These are phyloP conservation scores for Phanerochaete carnosa DNA, from an alignment of 768 basidiomycete genomes.

Conservation along the genomic window DNA sequence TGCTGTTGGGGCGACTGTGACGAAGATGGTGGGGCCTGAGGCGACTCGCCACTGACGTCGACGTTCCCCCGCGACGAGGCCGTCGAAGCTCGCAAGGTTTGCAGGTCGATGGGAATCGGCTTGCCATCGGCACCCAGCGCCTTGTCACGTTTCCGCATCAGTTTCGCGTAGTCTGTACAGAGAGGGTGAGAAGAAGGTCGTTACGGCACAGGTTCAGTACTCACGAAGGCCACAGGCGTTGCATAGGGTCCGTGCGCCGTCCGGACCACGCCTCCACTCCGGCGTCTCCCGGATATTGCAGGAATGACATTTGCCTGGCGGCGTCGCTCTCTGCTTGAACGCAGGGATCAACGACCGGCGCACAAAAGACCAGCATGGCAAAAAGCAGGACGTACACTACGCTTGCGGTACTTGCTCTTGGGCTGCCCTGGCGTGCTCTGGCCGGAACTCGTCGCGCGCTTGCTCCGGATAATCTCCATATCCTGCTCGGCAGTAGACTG, in stretches of 20 bases:
- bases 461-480: constrained; percentile 81
- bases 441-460: constrained; percentile 68
- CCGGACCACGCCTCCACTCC: constrained; percentile 85
- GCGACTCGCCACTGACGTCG: constrained; percentile 10
- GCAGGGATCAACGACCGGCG: constrained; percentile 21
- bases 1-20: constrained; percentile 6
- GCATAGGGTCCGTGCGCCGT: constrained; percentile 79
- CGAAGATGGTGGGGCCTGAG: constrained; percentile 7
- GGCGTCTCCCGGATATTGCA: constrained; percentile 86
- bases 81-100: constrained; percentile 63
- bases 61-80: constrained; percentile 22
- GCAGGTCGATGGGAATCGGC: constrained; percentile 60
- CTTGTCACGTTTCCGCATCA: constrained; percentile 78
- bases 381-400: constrained; percentile 58
- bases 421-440: constrained; percentile 44
- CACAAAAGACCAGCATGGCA: constrained; percentile 15
- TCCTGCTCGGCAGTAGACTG: constrained; percentile 75
- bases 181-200: background rate
- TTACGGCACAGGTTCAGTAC: constrained; percentile 26
- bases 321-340: constrained; percentile 69
- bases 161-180: constrained; percentile 71
- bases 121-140: constrained; percentile 52
- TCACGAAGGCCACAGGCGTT: constrained; percentile 84
- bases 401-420: constrained; percentile 81
- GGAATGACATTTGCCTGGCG: constrained; percentile 84